Base-by-base conservation (phyloP, 139 green algal species). In the Micractinium sp. region DNA sequence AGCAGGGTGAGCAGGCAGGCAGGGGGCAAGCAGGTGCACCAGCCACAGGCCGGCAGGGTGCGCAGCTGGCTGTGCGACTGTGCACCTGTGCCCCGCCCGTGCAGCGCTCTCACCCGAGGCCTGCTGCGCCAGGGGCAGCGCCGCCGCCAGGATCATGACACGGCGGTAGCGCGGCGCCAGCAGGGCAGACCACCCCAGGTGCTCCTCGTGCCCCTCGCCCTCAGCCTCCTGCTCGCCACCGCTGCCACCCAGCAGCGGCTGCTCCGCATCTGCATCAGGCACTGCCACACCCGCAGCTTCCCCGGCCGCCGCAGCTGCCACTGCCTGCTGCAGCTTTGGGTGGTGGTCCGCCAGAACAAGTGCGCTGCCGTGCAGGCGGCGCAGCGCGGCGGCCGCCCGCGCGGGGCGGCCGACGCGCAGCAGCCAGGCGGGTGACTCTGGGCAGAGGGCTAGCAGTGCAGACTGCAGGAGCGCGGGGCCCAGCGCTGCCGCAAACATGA, bases 391-490 rank as follows among this genome's bases (percentile, higher is more conserved):
- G 33, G 56, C 77, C 33, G 91, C 90, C n/a, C 66, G 67, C 29
- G 61, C 53, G 47, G 81, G 74, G 23, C 63, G 78, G 2, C 92
- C 95, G 78, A 33, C 86, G 86, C 88, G 88, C 33, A 93, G 66
- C 78, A 98, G 93, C 95, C 94, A 98, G 23, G 92, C 80, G 0
- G 96, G 96, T 33, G 88, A 95, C 90, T 98, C 96, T 15, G 96
- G 95, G 33, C 90, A 91, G 14, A 89, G 82, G 0, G 67, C 27
- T 90, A 97, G 85, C 35, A 91, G 86, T 13, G 89, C 36, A 18
- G 78, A 89, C 88, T 97, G 95, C 82, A 93, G n/a, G 25, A 89
- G n/a, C 0, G 92, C 89, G 7, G 95, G 94, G 2, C 94, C 77
- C 3, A 92, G 12, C 0, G 81, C 92, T 0, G 95, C 38, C 1